Evolutionary conservation across 768 basidiomycete species (phyloP).

Genomic region (Amanita fuliginea): DNA sequence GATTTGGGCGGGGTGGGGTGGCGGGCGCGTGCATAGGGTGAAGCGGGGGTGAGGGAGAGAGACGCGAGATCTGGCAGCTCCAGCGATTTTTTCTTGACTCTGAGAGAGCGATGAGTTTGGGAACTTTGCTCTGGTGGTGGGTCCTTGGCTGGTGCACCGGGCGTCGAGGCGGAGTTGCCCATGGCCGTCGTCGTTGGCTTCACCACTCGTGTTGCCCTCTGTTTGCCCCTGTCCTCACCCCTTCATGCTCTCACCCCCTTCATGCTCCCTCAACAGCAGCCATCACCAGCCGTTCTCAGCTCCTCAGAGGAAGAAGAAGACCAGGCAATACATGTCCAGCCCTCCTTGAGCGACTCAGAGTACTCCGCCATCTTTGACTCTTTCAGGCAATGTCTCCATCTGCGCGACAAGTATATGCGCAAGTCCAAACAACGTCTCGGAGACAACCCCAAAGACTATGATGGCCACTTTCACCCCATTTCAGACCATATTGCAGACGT

Average conservation of each 20-base stretch:
- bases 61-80: slow-evolving; percentile 63
- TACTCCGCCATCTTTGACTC: slow-evolving; percentile 50
- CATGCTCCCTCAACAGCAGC: slow-evolving; percentile 20
- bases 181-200: slow-evolving; percentile 4
- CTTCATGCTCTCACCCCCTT: neutral
- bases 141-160: slow-evolving; percentile 4
- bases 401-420: slow-evolving; percentile 92
- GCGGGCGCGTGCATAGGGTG: slow-evolving; percentile 6
- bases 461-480: slow-evolving; percentile 64
- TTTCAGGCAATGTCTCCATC: slow-evolving; percentile 75
- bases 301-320: slow-evolving; percentile 14
- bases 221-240: slow-evolving; percentile 19
- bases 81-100: slow-evolving; percentile 61
- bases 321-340: slow-evolving; percentile 18
- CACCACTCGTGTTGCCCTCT: slow-evolving; percentile 1
- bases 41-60: slow-evolving; percentile 16
- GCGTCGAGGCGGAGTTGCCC: slow-evolving; percentile 14
- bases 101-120: slow-evolving; percentile 46
- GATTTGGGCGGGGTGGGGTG: slow-evolving; percentile 18
- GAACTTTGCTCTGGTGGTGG: slow-evolving; percentile 10
- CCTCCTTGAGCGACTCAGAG: slow-evolving; percentile 28
- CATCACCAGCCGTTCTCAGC: slow-evolving; percentile 38
- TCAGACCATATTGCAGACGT: slow-evolving; percentile 52
- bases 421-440: slow-evolving; percentile 86
- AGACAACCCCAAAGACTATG: slow-evolving; percentile 90